Percentiles rank a stretch among this genome's conserved stretches.
These are phyloP conservation scores for Daldinia concentrica DNA, from an alignment of 495 filamentous ascomycete species.

Conservation along the genomic window DNA sequence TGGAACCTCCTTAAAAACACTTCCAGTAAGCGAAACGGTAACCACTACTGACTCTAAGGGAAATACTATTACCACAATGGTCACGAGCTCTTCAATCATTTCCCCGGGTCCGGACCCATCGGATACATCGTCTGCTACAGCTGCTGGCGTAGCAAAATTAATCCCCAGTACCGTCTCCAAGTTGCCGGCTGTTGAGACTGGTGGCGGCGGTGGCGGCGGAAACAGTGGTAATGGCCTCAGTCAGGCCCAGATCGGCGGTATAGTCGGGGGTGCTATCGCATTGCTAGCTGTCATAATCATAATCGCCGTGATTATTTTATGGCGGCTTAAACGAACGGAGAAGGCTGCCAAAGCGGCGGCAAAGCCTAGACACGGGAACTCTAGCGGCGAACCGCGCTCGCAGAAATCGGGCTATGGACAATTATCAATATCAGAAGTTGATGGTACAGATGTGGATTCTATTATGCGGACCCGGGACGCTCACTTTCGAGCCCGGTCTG, in stretches of 20 bases:
- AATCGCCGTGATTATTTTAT: slow-evolving; percentile 51
- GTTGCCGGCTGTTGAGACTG: slow-evolving; percentile 40
- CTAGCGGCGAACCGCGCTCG: slow-evolving; percentile 40
- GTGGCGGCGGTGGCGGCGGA: slow-evolving; percentile 13
- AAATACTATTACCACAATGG: slow-evolving; percentile 41
- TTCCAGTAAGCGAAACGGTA: slow-evolving; percentile 44
- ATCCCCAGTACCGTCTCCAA: slow-evolving; percentile 54
- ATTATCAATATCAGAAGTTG: slow-evolving; percentile 41
- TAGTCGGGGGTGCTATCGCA: slow-evolving; percentile 55
- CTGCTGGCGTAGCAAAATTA: slow-evolving; percentile 46
- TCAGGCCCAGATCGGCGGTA: slow-evolving; percentile 51
- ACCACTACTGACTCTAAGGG: slow-evolving; percentile 50
- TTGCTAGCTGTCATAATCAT: slow-evolving; percentile 50
- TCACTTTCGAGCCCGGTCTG: slow-evolving; percentile 24
- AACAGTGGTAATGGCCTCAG: slow-evolving; percentile 40
- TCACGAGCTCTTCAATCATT: slow-evolving; percentile 40
- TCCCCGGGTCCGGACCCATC: slow-evolving; percentile 41
- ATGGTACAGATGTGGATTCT: slow-evolving; percentile 32
- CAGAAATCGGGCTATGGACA: slow-evolving; percentile 39
- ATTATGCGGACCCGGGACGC: slow-evolving; percentile 14
- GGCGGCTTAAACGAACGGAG: slow-evolving; percentile 49
- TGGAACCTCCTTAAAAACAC: slow-evolving; percentile 45
- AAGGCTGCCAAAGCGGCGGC: slow-evolving; percentile 34
- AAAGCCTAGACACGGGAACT: slow-evolving; percentile 46
- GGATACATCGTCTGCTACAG: slow-evolving; percentile 27